Evolutionary conservation across 2,329 filamentous ascomycete genomes (phyloP), one percentile per base, ranked within the genome.

Genomic region (Pyrenochaeta sp.): DNA sequence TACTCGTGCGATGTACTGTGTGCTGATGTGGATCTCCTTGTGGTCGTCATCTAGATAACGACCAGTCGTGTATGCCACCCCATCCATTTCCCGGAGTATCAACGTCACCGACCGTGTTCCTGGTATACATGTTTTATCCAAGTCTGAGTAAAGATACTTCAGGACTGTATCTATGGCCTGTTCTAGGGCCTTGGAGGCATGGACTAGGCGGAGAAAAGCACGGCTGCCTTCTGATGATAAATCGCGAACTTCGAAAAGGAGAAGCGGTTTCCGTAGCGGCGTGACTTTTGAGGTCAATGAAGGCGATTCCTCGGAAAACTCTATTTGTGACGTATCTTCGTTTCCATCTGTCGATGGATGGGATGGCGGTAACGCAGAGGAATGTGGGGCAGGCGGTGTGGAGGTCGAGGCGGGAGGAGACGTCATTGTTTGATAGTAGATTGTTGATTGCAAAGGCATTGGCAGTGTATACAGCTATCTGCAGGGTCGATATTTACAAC

Each of bases 11-110:
- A 96, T 84, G 75, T 96, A 96, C 32, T 80, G 74, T 1, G 93
- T 82, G 11, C 85, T 91, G 71, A 97, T 80, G 73, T 96, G 90
- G 51, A 96, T 94, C 69, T 96, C 91, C 67, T 96, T 96, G 77
- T 96, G 90, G 64, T 94, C 88, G 49, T 79, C 58, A 72, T 96
- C 92, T 8, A 95, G 80, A 26, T 91, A 87, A 7, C 77, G 82
- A 51, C 90, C 89, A 0, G 83, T 90, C 1, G 93, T 96, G 75
- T 96, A 96, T 14, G 93, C 93, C 4, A 97, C 89, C 35, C 93
- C 93, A 34, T 75, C 77, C 82, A 96, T 91, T 54, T 84, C 78
- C 20, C 89, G 84, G 4, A 97, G 77, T 47, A 96, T 79, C 23
- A 97, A 74, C 0, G 92, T 96, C 13, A 97, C 84, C 37, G 90